phyloP scores from a whole-genome alignment of 495 filamentous ascomycete genomes.

The Aspergillus nanangensis region DNA sequence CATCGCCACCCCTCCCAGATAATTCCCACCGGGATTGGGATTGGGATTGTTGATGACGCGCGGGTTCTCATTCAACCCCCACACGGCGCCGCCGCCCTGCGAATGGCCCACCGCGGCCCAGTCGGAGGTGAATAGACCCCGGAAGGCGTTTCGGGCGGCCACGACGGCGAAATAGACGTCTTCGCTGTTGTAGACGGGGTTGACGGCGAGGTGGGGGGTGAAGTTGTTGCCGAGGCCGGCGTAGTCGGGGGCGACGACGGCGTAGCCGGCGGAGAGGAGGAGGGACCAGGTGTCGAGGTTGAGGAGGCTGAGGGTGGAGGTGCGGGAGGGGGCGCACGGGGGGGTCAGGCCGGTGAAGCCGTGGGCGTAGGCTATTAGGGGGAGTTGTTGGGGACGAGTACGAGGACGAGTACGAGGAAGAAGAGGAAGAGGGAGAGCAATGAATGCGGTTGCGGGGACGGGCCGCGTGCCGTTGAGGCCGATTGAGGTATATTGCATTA shows the following conservation, averaged over 20 bases:
- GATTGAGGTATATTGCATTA: constrained; percentile 40
- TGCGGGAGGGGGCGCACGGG: constrained; percentile 32
- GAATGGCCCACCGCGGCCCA: constrained; percentile 47
- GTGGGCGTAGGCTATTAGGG: constrained; percentile 40
- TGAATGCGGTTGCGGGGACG: constrained; percentile 40
- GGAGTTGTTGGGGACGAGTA: neutral
- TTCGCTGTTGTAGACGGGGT: constrained; percentile 31
- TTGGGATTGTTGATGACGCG: too few relatives aligned
- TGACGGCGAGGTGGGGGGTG: constrained; percentile 33
- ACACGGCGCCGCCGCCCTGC: constrained; percentile 44
- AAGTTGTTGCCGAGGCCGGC: constrained; percentile 42
- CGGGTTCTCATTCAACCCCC: constrained; percentile 38
- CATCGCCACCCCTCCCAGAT: too few relatives aligned
- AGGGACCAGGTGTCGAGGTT: constrained; percentile 30
- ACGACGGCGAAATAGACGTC: constrained; percentile 40
- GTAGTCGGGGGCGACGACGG: constrained; percentile 47
- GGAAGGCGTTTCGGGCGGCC: constrained; percentile 39
- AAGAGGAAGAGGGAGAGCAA: constrained; percentile 46
- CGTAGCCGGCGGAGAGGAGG: constrained; percentile 42
- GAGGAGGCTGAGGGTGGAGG: constrained; percentile 32
- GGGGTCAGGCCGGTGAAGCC: constrained; percentile 40
- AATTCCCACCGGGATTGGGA: too few relatives aligned
- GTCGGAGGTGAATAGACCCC: constrained; percentile 18
- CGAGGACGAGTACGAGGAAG: too few relatives aligned
- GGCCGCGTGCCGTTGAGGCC: constrained; percentile 36